Base-by-base conservation (phyloP, 257 asterid genomes). In the Scutellaria baicalensis region DNA sequence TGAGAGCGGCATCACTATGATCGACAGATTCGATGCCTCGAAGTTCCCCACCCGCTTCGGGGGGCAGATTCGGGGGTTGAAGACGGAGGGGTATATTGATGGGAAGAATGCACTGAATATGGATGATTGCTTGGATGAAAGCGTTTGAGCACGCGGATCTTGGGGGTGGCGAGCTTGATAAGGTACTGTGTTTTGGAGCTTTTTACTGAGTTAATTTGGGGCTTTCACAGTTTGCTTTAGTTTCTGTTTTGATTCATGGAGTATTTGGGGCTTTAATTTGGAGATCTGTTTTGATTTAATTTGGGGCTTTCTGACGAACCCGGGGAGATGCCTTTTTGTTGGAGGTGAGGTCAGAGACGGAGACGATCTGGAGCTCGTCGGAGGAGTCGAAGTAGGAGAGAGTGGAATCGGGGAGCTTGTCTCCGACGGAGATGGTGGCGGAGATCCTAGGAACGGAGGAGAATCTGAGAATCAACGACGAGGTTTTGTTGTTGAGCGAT, bases 41-140 rank as follows among this genome's bases (percentile, higher is more conserved):
- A 81, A 81, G 52, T 81, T 81, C 33, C 86, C 89, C 27, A 84
- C 89, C 17, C 84, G 89, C 11, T 84, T 84, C 36, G 89, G 86
- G 8, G 89, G 86, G 2, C 89, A 84, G 86, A 84, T 84, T 76
- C 75, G 89, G 2, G 89, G 83, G 57, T 84, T 84, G 69, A 64
- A 68, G 2, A 23, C 89, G 1, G 86, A 81, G 50, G 89, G 86
- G 0, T 84, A 81, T 69, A 81, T 84, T 40, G 86, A 84, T 55
- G 89, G 86, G 45, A 84, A 84, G 80, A 81, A 79, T 54, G 89
- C 81, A 54, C 81, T 86, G 75, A 79, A 86, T 38, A 42, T 81
- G 80, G 89, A 84, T 36, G 86, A 81, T 77, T 79, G 83, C 43
- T 64, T 84, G 89, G 54, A 84, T 79, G 57, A 84, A 77, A 64